A percentile compares a stretch with the other conserved stretches of the same genome.
Evolutionary conservation across 371 early-diverging fungal species (phyloP).

Genomic region (Mortierella sp.): DNA sequence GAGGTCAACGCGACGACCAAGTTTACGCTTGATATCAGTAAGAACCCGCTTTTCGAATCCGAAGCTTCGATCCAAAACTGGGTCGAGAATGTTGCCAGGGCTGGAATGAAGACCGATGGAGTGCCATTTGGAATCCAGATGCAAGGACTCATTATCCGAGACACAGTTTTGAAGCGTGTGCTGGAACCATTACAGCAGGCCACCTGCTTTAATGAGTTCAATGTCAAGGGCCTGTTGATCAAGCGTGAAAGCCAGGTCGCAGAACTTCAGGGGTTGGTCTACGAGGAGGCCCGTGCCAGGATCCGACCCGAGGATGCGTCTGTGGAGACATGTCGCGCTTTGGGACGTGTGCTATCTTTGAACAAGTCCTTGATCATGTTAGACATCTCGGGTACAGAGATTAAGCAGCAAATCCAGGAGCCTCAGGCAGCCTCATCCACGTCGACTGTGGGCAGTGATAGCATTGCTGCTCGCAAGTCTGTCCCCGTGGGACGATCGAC

Average conservation of each 20-base stretch:
- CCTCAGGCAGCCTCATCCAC: not conserved
- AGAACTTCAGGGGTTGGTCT: constrained; percentile 21
- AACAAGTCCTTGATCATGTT: constrained; percentile 38
- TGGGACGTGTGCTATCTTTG: constrained; percentile 32
- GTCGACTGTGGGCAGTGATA: not conserved
- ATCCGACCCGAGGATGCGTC: constrained; percentile 37
- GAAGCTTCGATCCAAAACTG: constrained; percentile 26
- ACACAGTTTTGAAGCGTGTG: constrained; percentile 11
- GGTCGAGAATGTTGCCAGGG: constrained; percentile 9
- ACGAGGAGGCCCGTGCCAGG: constrained; percentile 10
- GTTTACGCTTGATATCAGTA: constrained; percentile 40
- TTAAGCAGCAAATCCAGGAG: constrained; percentile 2
- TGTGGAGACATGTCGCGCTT: constrained; percentile 24
- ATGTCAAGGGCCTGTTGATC: constrained; percentile 32
- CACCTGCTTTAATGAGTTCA: constrained; percentile 39
- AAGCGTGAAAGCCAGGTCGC: constrained; percentile 29
- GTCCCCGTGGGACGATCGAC: constrained; percentile 13
- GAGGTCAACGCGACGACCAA: constrained; percentile 29
- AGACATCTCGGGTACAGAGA: constrained; percentile 41
- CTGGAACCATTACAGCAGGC: constrained; percentile 32
- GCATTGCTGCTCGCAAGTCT: not conserved
- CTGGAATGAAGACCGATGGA: not conserved
- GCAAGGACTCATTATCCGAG: constrained; percentile 34
- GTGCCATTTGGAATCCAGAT: constrained; percentile 39
- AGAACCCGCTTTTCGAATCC: constrained; percentile 38